Percentiles rank a stretch among this genome's conserved stretches.
These are phyloP conservation scores for Knufia petricola DNA, from an alignment of 2,329 filamentous ascomycete species.

Conservation along the genomic window DNA sequence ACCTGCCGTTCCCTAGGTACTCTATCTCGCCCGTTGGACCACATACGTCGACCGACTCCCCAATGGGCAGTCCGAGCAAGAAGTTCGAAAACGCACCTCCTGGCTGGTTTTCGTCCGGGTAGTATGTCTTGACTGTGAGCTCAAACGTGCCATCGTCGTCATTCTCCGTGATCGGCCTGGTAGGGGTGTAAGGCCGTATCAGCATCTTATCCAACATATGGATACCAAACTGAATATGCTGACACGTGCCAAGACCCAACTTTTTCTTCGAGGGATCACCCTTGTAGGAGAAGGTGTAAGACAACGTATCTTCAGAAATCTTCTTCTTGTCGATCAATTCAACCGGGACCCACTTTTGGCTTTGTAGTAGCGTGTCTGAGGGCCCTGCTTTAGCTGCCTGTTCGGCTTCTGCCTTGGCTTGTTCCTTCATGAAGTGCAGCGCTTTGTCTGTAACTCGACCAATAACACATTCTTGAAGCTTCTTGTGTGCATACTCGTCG, in stretches of 20 bases:
- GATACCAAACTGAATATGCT: conserved; percentile 46
- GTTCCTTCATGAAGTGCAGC: conserved; percentile 38
- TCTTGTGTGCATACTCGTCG: conserved; percentile 42
- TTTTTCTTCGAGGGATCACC: conserved; percentile 24
- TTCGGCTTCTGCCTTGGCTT: conserved; percentile 33
- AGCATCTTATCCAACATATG: conserved; percentile 44
- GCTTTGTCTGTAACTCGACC: conserved; percentile 43
- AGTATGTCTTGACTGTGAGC: conserved; percentile 45
- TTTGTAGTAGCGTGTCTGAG: conserved; percentile 29
- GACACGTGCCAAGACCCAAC: conserved; percentile 42
- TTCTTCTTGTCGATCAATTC: conserved; percentile 31
- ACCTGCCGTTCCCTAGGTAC: conserved; percentile 40
- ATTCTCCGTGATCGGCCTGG: conserved; percentile 33
- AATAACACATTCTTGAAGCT: conserved; percentile 41
- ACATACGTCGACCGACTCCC: conserved; percentile 43
- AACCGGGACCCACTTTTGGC: conserved; percentile 40
- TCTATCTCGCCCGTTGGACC: conserved; percentile 44
- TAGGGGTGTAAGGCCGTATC: conserved; percentile 44
- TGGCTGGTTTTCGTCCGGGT: conserved; percentile 38
- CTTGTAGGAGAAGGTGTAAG: conserved; percentile 36
- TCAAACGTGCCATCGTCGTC: conserved; percentile 40
- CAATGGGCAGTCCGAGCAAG: conserved; percentile 40
- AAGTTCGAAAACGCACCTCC: conserved; percentile 47
- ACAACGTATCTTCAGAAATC: conserved; percentile 37
- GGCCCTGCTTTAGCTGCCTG: conserved; percentile 26